Evolutionary conservation across 768 basidiomycete species (phyloP).

Genomic region (Boletus sp.): DNA sequence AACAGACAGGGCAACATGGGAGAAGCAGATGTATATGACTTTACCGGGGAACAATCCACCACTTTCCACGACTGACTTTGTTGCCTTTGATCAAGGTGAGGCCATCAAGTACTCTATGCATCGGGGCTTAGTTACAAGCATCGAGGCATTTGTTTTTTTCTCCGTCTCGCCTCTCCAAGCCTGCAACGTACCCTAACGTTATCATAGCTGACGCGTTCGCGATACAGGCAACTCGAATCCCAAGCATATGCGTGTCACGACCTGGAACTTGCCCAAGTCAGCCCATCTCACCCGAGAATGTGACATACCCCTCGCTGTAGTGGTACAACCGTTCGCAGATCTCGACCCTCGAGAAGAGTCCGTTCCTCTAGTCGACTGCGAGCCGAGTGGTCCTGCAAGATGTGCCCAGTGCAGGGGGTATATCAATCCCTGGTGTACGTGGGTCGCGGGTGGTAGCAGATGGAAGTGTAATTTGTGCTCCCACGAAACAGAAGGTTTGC

Average conservation of each 20-base stretch:
- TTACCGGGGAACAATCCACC: slow-evolving; percentile 66
- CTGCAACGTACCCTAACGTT: background rate
- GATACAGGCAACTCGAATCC: slow-evolving; percentile 82
- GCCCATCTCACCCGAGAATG: slow-evolving; percentile 78
- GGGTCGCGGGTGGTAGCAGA: slow-evolving; percentile 73
- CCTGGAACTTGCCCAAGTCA: slow-evolving; percentile 83
- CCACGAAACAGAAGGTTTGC: slow-evolving; percentile 78
- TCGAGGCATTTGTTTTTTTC: background rate
- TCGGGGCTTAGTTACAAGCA: background rate
- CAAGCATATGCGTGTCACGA: slow-evolving; percentile 83
- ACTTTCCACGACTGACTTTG: slow-evolving; percentile 80
- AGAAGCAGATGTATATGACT: slow-evolving; percentile 64
- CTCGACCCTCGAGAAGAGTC: slow-evolving; percentile 75
- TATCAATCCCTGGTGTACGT: slow-evolving; percentile 91
- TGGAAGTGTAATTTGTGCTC: slow-evolving; percentile 94
- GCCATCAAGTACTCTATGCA: background rate
- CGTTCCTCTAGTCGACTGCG: slow-evolving; percentile 73
- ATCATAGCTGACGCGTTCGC: slow-evolving; percentile 14
- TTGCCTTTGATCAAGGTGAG: slow-evolving; percentile 87
- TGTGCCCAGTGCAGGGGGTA: slow-evolving; percentile 86
- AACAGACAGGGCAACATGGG: slow-evolving; percentile 75
- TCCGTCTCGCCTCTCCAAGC: background rate
- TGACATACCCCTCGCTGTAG: slow-evolving; percentile 76
- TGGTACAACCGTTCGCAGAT: slow-evolving; percentile 89
- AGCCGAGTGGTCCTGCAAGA: slow-evolving; percentile 71